Base-by-base conservation (phyloP, 176 grass and related monocot species). In the Triticum dicoccoides region DNA sequence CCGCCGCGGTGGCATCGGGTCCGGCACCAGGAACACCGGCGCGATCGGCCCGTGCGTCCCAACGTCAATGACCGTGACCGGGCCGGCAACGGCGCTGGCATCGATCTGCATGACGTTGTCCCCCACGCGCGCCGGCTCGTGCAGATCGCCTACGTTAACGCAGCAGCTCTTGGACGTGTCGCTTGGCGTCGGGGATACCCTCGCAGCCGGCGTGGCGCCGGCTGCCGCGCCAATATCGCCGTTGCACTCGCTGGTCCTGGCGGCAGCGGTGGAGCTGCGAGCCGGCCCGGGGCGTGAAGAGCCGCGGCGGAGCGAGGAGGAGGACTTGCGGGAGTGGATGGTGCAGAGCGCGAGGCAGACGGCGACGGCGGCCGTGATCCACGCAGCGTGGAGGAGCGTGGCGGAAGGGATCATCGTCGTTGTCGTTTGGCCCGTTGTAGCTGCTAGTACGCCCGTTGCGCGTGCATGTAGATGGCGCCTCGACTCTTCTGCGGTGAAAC, bases 31-130 rank as follows among this genome's bases (percentile, higher is more conserved):
- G 41, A 83, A 83, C 35, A 59, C 70, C 4, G 87, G 80, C 37
- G 74, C 69, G 61, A 92, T 89, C 18, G 87, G 91, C 11, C 87
- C 84, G 51, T 92, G 91, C 76, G 80, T 81, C 24, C 87, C 87
- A 17, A 87, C 87, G 17, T 89, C 84, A 75, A 86, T 83, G 38
- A 89, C 83, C 76, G 81, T 89, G 62, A 79, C 47, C 0, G 76
- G 73, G 56, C 4, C 51, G 15, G 51, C 15, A 54, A 54, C 14
- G 51, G 51, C 51, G 51, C 5, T 6, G 51, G 18, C 51, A 15
- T 54, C 58, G 17, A 8, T 30, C 6, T 29, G 82, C 38, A 30
- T 32, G 25, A 13, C 14, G 6, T 44, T 66, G 27, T 52, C 47
- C 35, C 11, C 59, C 14, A 75, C 39, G 5, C 56, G 21, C 41